Percentiles rank a stretch among this genome's conserved stretches.
Conservation (phyloP, 2,329 filamentous ascomycete genomes). For the Aspergillus ochraceoroseus region DNA sequence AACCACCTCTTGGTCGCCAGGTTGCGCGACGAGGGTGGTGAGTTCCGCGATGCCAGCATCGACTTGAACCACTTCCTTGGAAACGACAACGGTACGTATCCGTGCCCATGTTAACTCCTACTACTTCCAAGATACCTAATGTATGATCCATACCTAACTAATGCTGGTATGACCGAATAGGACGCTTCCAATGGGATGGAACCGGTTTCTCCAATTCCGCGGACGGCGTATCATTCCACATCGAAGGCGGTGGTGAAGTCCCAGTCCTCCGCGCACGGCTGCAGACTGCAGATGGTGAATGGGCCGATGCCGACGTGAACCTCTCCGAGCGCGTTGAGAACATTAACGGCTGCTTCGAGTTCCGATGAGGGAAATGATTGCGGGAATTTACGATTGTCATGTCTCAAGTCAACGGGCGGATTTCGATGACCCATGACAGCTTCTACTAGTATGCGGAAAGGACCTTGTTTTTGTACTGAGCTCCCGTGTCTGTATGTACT, state of each 20-base stretch:
- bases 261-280: conserved; percentile 20
- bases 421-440: too few species aligned
- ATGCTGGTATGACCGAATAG: conserved; percentile 4
- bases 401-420: too few species aligned
- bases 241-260: conserved; percentile 18
- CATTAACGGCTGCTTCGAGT: conserved; percentile 11
- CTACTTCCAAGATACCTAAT: neutral
- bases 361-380: neutral
- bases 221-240: conserved; percentile 10
- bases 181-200: conserved; percentile 19
- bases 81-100: conserved; percentile 17
- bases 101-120: too few species aligned
- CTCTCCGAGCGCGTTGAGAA: conserved; percentile 19
- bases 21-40: conserved; percentile 11
- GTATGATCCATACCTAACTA: neutral
- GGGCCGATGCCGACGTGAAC: conserved; percentile 14
- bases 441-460: too few species aligned
- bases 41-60: conserved; percentile 8
- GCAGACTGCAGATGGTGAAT: conserved; percentile 1
- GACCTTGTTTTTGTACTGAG: too few species aligned
- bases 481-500: too few species aligned
- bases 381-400: too few species aligned
- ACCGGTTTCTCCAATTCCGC: conserved; percentile 14
- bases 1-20: conserved; percentile 13
- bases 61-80: conserved; percentile 19